phyloP scores from a whole-genome alignment of 352 stramenopile genomes.

The Aphanomyces astaci region DNA sequence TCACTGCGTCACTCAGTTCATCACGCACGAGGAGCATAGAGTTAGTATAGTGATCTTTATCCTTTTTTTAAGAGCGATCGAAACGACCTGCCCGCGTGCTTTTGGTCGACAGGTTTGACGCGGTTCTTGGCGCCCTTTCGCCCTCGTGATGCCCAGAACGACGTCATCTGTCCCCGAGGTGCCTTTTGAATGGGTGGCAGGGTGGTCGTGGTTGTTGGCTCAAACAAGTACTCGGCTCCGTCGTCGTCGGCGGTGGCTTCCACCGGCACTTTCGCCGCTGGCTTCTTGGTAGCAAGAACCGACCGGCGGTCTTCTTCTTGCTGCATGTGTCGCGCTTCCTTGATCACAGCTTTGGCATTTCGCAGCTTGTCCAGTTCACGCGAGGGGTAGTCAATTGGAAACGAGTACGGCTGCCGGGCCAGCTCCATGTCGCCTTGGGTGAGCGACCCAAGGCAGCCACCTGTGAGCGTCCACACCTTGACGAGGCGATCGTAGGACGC shows the following conservation, averaged over 20 bases:
- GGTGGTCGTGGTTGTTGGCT: not conserved
- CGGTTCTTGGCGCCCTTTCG: not conserved
- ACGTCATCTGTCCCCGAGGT: not conserved
- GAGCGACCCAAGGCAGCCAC: constrained; percentile 61
- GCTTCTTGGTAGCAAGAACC: not conserved
- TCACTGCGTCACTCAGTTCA: too few relatives aligned
- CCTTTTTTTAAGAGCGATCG: not conserved
- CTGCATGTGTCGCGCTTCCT: constrained; percentile 44
- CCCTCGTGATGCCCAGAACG: not conserved
- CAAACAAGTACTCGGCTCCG: not conserved
- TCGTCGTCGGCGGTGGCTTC: not conserved
- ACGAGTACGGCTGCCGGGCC: constrained; percentile 46
- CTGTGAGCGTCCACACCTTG: constrained; percentile 56
- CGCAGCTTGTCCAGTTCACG: constrained; percentile 60
- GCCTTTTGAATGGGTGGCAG: constrained; percentile 1
- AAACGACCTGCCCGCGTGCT: constrained; percentile 4
- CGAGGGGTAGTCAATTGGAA: constrained; percentile 63
- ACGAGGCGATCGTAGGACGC: constrained; percentile 73
- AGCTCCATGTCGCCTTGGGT: constrained; percentile 61
- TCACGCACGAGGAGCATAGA: not conserved
- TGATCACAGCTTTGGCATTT: constrained; percentile 43
- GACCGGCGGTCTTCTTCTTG: constrained; percentile 22
- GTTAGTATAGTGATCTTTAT: not conserved
- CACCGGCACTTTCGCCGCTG: not conserved
- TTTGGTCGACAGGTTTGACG: not conserved